Percentiles rank a stretch among this genome's conserved stretches.
Evolutionary conservation across 2,329 filamentous ascomycete genomes (phyloP).

Genomic region (Colletotrichum sp.): DNA sequence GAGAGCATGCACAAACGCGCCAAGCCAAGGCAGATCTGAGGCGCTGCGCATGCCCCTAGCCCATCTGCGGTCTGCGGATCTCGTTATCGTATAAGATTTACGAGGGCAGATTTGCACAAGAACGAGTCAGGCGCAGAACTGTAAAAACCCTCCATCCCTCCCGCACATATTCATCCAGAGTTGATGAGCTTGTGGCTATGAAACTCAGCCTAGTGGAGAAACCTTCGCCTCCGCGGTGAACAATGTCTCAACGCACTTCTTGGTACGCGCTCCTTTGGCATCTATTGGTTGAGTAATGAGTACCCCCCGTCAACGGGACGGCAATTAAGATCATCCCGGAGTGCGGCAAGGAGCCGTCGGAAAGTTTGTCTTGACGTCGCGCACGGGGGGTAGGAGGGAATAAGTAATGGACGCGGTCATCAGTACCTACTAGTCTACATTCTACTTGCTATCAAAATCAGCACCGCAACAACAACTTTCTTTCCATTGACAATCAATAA

Average conservation of each 20-base stretch:
- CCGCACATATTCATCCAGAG: background rate
- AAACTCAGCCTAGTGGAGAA: background rate
- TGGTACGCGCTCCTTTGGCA: fast-evolving
- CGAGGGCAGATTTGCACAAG: background rate
- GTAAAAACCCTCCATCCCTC: background rate
- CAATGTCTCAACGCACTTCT: background rate
- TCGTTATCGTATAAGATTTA: background rate
- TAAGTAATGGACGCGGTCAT: background rate
- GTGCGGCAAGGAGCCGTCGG: background rate
- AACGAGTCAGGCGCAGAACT: background rate
- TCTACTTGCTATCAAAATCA: background rate
- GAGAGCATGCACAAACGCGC: background rate
- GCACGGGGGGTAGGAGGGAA: background rate
- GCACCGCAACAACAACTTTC: background rate
- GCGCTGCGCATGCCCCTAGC: background rate
- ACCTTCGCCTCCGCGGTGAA: background rate
- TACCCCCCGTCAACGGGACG: background rate
- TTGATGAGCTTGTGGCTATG: background rate
- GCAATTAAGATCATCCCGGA: background rate
- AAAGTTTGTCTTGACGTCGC: background rate
- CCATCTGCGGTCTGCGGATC: background rate
- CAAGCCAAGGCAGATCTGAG: background rate
- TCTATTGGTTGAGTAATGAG: background rate
- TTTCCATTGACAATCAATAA: background rate
- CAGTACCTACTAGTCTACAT: background rate